Conservation (phyloP, 169 alveolate genomes). For the Theileria annulata region DNA sequence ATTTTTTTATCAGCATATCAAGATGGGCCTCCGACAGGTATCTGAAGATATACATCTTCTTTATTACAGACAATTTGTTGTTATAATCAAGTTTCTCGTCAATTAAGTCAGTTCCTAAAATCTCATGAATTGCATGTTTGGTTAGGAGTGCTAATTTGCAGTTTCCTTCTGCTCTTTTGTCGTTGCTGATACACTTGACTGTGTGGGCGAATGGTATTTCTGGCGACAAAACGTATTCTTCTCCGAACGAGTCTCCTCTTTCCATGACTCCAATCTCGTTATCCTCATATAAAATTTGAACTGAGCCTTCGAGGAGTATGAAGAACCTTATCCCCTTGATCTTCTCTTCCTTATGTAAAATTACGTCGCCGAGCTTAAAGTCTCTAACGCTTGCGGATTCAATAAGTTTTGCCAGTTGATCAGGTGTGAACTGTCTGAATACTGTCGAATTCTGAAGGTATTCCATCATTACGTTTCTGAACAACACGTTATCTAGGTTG, state of each 20-base stretch:
- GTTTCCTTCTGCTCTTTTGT: background rate
- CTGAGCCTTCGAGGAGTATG: conserved; percentile 86
- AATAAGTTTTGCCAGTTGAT: conserved; percentile 74
- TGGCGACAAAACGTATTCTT: conserved; percentile 86
- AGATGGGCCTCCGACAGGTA: conserved; percentile 82
- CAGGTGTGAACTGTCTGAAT: conserved; percentile 81
- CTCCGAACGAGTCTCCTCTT: conserved; percentile 94
- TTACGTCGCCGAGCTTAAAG: conserved; percentile 66
- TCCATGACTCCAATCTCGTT: conserved; percentile 73
- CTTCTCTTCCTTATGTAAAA: conserved; percentile 71
- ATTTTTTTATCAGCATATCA: conserved; percentile 81
- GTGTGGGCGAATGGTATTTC: conserved; percentile 81
- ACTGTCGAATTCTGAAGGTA: conserved; percentile 83
- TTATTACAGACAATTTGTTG: conserved; percentile 76
- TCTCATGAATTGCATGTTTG: conserved; percentile 74
- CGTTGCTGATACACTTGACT: conserved; percentile 72
- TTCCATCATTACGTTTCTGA: conserved; percentile 83
- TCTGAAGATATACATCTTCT: conserved; percentile 82
- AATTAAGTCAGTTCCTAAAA: conserved; percentile 79
- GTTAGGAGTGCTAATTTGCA: conserved; percentile 82
- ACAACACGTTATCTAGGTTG: conserved; percentile 82
- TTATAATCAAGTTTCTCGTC: conserved; percentile 83
- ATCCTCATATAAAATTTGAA: conserved; percentile 68
- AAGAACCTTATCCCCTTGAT: conserved; percentile 80
- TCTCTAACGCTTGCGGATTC: conserved; percentile 80